Evolutionary conservation across 108 stramenopile species (phyloP).

Genomic region (Fragilaria radians): DNA sequence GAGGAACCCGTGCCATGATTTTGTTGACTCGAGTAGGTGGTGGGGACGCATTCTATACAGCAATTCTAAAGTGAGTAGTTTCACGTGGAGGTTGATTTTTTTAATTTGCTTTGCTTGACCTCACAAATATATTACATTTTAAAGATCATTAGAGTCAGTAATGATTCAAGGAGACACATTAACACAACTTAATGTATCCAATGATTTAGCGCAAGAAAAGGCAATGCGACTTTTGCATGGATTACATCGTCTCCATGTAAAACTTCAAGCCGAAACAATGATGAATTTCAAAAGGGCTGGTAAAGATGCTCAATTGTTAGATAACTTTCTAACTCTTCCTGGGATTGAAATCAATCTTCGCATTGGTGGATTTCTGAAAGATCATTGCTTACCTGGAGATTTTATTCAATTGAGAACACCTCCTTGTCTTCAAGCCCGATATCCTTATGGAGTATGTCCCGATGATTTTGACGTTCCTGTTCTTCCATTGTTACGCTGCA

Average conservation of each 20-base stretch:
- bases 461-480: conserved; percentile 11
- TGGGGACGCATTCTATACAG: conserved; percentile 20
- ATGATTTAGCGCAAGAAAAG: not conserved
- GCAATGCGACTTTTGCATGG: not conserved
- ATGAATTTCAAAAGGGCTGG: too few species aligned
- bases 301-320: too few species aligned
- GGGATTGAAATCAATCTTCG: not conserved
- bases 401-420: conserved; percentile 3
- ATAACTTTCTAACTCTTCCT: conserved; percentile 1
- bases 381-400: conserved; percentile 1
- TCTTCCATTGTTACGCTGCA: conserved; percentile 39
- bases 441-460: not conserved
- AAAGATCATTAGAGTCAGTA: conserved; percentile 1
- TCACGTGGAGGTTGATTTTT: not conserved
- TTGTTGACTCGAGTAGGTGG: conserved; percentile 30
- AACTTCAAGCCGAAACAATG: not conserved
- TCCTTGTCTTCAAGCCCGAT: conserved; percentile 9
- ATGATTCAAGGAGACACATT: not conserved
- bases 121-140: not conserved
- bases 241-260: not conserved
- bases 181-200: not conserved
- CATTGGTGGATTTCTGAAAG: not conserved
- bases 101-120: not conserved
- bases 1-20: conserved; percentile 28
- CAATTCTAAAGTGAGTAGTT: conserved; percentile 24